Conservation (phyloP, 2,329 filamentous ascomycete genomes). For the Diaporthe humulicola region DNA sequence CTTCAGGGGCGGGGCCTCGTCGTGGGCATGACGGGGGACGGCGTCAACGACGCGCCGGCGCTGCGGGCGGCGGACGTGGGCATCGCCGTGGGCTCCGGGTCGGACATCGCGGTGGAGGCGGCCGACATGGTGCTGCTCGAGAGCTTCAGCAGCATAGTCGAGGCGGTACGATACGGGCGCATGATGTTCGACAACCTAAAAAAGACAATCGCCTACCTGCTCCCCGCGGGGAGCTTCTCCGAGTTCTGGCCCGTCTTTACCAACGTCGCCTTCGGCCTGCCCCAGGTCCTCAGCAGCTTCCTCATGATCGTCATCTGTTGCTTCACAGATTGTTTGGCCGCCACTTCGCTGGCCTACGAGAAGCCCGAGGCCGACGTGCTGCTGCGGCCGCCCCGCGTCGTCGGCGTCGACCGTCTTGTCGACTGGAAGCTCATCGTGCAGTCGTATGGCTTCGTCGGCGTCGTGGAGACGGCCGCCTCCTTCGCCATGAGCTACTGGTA, state of each 20-base stretch:
- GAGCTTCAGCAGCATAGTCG: conserved; percentile 78
- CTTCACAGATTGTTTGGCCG: conserved; percentile 82
- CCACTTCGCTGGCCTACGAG: conserved; percentile 82
- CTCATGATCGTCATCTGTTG: conserved; percentile 80
- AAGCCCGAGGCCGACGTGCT: conserved; percentile 82
- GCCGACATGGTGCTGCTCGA: conserved; percentile 87
- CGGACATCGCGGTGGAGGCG: conserved; percentile 85
- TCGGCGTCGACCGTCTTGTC: conserved; percentile 79
- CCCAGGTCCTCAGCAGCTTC: conserved; percentile 80
- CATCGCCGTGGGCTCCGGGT: conserved; percentile 84
- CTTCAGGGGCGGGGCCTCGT: conserved; percentile 75
- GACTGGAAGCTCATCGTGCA: conserved; percentile 80
- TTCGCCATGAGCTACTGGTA: conserved; percentile 79
- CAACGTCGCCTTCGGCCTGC: conserved; percentile 78
- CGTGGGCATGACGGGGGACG: conserved; percentile 88
- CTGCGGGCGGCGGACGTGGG: conserved; percentile 85
- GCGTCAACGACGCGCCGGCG: conserved; percentile 88
- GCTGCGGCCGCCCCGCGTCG: conserved; percentile 75
- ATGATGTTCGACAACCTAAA: conserved; percentile 86
- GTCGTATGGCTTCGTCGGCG: conserved; percentile 78
- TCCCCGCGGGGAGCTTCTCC: conserved; percentile 80
- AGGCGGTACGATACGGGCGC: conserved; percentile 79
- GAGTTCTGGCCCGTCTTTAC: conserved; percentile 84
- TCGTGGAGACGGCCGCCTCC: conserved; percentile 70
- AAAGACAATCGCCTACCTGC: conserved; percentile 81